These are phyloP conservation scores for Schoenoplectus tabernaemontani DNA, from an alignment of 202 grass and related monocot species.

Conservation along the genomic window DNA sequence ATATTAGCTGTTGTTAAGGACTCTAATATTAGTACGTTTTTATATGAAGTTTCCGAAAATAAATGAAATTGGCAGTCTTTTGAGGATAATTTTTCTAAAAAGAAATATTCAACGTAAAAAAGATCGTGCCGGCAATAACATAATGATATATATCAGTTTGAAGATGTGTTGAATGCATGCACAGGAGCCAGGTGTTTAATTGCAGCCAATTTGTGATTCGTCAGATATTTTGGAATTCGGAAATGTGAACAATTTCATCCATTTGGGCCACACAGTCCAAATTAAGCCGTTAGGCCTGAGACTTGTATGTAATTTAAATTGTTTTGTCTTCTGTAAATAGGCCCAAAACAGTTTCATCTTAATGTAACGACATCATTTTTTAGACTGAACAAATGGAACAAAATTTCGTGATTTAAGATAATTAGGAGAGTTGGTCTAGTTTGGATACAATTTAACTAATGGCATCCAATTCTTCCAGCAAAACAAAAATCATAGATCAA, in stretches of 20 bases:
- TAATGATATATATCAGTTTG: no score
- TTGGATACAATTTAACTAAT: constrained; percentile 3
- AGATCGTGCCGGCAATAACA: no score
- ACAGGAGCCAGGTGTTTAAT: background rate
- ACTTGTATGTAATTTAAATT: background rate
- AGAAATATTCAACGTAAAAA: no score
- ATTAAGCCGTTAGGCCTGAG: background rate
- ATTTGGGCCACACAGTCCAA: background rate
- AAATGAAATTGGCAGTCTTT: no score
- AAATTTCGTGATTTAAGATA: background rate
- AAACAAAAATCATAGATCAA: constrained; percentile 1
- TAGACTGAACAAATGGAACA: background rate
- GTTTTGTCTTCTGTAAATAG: background rate
- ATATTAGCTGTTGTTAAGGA: no score
- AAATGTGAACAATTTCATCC: background rate
- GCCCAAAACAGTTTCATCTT: background rate
- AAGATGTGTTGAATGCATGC: background rate
- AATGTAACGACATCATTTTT: background rate
- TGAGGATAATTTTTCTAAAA: no score
- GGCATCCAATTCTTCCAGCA: constrained; percentile 9
- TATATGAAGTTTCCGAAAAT: no score
- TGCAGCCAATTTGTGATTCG: background rate
- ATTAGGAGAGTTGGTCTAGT: no score
- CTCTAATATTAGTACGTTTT: no score
- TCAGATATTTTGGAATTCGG: background rate